phyloP scores from a whole-genome alignment of 768 basidiomycete species.

The Boletellus ananas region DNA sequence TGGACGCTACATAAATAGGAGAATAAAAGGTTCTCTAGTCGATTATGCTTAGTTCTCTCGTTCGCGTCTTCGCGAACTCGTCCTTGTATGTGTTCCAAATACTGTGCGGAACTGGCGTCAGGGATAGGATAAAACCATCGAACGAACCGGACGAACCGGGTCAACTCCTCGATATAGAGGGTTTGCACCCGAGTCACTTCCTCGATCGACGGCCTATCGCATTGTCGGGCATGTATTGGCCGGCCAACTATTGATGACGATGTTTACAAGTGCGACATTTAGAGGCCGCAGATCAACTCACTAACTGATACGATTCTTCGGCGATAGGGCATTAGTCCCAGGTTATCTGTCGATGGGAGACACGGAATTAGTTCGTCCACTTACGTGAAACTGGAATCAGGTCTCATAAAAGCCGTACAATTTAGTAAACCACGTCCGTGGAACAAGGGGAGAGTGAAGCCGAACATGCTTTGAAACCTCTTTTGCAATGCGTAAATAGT shows the following conservation, averaged over 20 bases:
- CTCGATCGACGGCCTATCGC: constrained; percentile 78
- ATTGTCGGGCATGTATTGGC: constrained; percentile 76
- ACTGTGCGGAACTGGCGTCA: constrained; percentile 37
- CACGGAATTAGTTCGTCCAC: background rate
- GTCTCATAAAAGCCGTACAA: constrained; percentile 54
- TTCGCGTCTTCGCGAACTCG: constrained; percentile 80
- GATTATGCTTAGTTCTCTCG: constrained; percentile 73
- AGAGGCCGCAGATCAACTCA: constrained; percentile 43
- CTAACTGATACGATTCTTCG: constrained; percentile 94
- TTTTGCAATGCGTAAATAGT: constrained; percentile 83
- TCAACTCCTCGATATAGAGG: constrained; percentile 88
- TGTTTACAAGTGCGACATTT: background rate
- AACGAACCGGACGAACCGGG: constrained; percentile 53
- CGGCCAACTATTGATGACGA: constrained; percentile 61
- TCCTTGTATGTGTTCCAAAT: constrained; percentile 98
- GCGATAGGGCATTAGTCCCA: constrained; percentile 94
- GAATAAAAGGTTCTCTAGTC: constrained; percentile 38
- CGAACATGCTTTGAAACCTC: constrained; percentile 87
- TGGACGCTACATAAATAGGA: background rate
- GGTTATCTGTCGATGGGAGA: constrained; percentile 58
- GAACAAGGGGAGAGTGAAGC: constrained; percentile 96
- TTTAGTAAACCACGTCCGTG: constrained; percentile 94
- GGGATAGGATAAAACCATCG: background rate
- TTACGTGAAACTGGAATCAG: too few species aligned
- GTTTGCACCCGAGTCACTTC: constrained; percentile 76